Evolutionary conservation across 2,329 filamentous ascomycete species (phyloP), one percentile per base, ranked within the genome.

Genomic region (Truncatella angustata): DNA sequence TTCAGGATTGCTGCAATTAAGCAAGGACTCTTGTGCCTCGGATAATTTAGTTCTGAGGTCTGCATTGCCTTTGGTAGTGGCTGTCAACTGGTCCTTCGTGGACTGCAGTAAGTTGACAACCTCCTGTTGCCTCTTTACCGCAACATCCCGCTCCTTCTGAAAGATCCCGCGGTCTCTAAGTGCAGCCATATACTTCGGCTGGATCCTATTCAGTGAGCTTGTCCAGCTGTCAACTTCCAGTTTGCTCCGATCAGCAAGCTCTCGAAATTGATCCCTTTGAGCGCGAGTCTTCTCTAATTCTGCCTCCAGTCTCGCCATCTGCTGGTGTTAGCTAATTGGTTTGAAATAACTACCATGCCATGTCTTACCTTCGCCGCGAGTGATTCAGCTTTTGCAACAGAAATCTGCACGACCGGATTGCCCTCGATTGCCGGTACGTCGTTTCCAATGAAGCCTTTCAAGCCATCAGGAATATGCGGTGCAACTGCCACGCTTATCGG

Each of bases 111-210:
- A 69, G 56, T 14, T 69, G 58, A 2, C 65, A 48, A 67, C 28
- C 4, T 62, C 58, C 1, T 69, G 69, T 0, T 72, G 65, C 39
- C 77, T 71, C 28, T 67, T 62, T 28, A 62, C 54, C 2, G 69
- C 69, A 4, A 58, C 62, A 35, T 71, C 66, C 46, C 73, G 73
- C 28, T 82, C 71, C 18, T 65, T 69, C 57, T 82, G 73, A 36
- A 77, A 79, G 4, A 59, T 60, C 30, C 69, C 70, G 30, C 79
- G 76, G 20, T 85, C 81, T 52, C 75, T 66, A 4, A 83, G 63
- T 26, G 53, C 50, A 16, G 39, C 53, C 53, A 68, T 44, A 54
- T 58, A 46, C 58, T 57, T 34, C 57, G 60, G 48, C 63, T 81
- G 75, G 4, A 82, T 73, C 5, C 66, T 65, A 20, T 68, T 67